Evolutionary conservation across 2,329 filamentous ascomycete genomes (phyloP).

Genomic region (Fusarium xylarioides): DNA sequence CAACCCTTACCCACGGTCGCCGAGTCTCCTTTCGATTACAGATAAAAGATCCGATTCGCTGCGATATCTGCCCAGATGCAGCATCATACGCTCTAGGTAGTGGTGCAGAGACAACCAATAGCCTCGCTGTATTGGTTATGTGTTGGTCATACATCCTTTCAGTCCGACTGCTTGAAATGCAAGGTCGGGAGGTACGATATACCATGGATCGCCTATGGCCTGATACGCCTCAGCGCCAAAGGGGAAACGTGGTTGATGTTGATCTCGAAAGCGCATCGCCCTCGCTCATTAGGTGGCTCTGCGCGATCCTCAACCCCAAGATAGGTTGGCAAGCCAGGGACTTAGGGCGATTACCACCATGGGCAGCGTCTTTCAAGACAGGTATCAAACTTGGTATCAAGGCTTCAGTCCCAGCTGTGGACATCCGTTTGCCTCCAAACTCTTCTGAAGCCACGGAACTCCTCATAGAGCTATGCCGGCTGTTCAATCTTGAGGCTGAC

Average conservation of each 20-base stretch:
- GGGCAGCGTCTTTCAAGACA: neutral
- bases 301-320: neutral
- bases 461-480: slow-evolving; percentile 3
- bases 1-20: too few relatives aligned
- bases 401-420: neutral
- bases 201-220: neutral
- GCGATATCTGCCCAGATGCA: neutral
- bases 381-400: neutral
- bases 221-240: neutral
- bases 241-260: neutral
- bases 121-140: neutral
- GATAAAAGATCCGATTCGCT: neutral
- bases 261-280: neutral
- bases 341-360: neutral
- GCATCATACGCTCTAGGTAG: neutral
- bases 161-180: neutral
- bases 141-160: neutral
- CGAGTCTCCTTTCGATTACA: neutral
- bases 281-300: neutral
- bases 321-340: neutral
- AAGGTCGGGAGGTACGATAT: neutral
- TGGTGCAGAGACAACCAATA: neutral
- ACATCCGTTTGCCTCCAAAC: neutral
- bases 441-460: slow-evolving; percentile 5
- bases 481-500: too few relatives aligned